These are phyloP conservation scores for Neobulgaria alba DNA, from an alignment of 2,329 filamentous ascomycete species.

Conservation along the genomic window DNA sequence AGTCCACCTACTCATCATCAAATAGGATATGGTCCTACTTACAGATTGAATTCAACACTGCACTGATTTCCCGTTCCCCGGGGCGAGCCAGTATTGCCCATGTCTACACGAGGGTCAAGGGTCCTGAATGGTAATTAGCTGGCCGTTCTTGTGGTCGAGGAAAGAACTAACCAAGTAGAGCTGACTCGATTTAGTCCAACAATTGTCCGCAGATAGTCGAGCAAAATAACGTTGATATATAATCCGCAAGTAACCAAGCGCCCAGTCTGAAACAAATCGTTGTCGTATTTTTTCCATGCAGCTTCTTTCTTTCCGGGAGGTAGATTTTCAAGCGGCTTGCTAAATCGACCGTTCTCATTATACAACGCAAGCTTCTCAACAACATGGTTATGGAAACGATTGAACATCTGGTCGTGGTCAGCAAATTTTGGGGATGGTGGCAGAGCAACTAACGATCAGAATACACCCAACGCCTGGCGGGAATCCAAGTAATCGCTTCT, in stretches of 20 bases:
- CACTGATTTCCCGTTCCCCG: constrained; percentile 77
- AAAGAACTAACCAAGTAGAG: constrained; percentile 60
- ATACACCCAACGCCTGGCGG: constrained; percentile 63
- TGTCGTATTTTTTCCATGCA: constrained; percentile 58
- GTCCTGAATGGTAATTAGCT: too few relatives aligned
- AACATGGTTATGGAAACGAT: constrained; percentile 78
- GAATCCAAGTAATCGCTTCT: constrained; percentile 58
- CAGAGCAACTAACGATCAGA: constrained; percentile 67
- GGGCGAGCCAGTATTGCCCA: too few relatives aligned
- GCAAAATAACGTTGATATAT: constrained; percentile 69
- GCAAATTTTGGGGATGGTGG: too few relatives aligned
- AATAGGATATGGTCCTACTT: too few relatives aligned
- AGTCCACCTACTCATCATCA: too few relatives aligned
- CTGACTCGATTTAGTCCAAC: constrained; percentile 17
- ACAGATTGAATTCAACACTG: constrained; percentile 79
- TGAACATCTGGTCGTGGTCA: too few relatives aligned
- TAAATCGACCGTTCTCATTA: constrained; percentile 74
- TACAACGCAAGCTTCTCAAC: constrained; percentile 69
- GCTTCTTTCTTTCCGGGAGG: not conserved
- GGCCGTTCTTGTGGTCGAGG: too few relatives aligned
- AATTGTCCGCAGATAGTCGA: constrained; percentile 71
- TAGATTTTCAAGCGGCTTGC: constrained; percentile 50
- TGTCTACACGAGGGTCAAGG: constrained; percentile 54
- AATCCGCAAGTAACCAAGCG: constrained; percentile 62
- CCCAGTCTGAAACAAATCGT: constrained; percentile 70